Conservation (phyloP, 176 grass and related monocot genomes). For the Eremochloa ophiuroides region DNA sequence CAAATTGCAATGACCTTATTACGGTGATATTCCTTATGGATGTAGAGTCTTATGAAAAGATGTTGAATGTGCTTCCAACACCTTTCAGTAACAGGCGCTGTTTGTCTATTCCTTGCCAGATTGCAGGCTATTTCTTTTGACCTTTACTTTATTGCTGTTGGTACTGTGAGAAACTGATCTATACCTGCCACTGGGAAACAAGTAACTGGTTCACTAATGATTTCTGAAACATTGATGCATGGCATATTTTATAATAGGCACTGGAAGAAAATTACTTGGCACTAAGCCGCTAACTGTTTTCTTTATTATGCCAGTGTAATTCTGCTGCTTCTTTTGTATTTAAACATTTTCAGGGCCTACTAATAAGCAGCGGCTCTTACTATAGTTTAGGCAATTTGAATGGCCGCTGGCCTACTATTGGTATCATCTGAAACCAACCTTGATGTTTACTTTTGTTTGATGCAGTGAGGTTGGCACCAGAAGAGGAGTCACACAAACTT, state of each 20-base stretch:
- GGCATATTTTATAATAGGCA: not conserved
- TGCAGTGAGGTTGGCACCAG: slow-evolving; percentile 90
- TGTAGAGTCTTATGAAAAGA: not conserved
- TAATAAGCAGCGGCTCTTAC: not conserved
- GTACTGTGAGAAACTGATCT: not conserved
- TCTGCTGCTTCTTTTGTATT: not conserved
- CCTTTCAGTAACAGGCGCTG: not conserved
- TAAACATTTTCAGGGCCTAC: not conserved
- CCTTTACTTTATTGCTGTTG: not conserved
- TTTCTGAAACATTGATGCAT: not conserved
- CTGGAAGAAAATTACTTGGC: not conserved
- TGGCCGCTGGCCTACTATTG: not conserved
- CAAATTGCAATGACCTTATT: not conserved
- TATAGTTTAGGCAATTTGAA: not conserved
- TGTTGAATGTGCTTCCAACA: not conserved
- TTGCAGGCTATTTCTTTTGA: not conserved
- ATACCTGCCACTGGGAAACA: not conserved
- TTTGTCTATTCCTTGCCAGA: not conserved
- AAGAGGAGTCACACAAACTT: slow-evolving; percentile 86
- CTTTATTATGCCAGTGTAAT: not conserved
- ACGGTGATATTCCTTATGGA: not conserved
- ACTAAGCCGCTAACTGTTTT: not conserved
- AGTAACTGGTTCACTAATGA: not conserved
- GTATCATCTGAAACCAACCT: not conserved
- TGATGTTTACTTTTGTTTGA: slow-evolving; percentile 27